These are phyloP conservation scores for Lactarius sp. DNA, from an alignment of 768 basidiomycete species.

Conservation along the genomic window DNA sequence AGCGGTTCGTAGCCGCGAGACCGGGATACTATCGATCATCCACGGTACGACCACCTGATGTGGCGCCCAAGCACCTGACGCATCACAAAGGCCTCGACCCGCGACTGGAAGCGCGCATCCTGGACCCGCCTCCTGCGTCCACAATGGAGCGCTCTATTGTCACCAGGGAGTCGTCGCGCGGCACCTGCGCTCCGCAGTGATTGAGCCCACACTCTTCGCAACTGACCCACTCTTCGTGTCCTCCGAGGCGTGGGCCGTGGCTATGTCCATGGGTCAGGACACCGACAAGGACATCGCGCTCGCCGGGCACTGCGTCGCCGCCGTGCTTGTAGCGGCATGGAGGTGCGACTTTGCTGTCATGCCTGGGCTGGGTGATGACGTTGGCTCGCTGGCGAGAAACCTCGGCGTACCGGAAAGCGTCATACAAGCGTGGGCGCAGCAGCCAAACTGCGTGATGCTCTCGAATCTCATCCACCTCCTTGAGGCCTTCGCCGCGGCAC, in stretches of 20 bases:
- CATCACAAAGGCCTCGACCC: conserved; percentile 14
- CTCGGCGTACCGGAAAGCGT: conserved; percentile 4
- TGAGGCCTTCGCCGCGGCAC: not conserved
- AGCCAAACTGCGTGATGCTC: not conserved
- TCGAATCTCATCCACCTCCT: conserved; percentile 9
- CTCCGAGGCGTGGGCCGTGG: conserved; percentile 9
- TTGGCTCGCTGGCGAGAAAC: not conserved
- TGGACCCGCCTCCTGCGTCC: conserved; percentile 8
- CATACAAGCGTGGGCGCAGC: not conserved
- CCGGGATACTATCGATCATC: conserved; percentile 15
- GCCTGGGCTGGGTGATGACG: not conserved
- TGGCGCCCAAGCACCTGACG: conserved; percentile 1
- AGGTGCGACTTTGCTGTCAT: not conserved
- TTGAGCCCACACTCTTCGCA: not conserved
- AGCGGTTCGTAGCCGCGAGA: not conserved
- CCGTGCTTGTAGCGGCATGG: conserved; percentile 5
- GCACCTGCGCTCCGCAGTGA: not conserved
- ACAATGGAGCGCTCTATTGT: conserved; percentile 10
- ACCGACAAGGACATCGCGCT: conserved; percentile 8
- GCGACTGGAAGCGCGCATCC: conserved; percentile 16
- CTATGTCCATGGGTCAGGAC: not conserved
- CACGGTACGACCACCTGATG: not conserved
- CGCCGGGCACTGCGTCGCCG: conserved; percentile 11
- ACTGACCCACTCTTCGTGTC: conserved; percentile 15
- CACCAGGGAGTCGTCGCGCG: conserved; percentile 1